Base-by-base conservation (phyloP, 2,329 filamentous ascomycete species). In the Venturia aucupariae region DNA sequence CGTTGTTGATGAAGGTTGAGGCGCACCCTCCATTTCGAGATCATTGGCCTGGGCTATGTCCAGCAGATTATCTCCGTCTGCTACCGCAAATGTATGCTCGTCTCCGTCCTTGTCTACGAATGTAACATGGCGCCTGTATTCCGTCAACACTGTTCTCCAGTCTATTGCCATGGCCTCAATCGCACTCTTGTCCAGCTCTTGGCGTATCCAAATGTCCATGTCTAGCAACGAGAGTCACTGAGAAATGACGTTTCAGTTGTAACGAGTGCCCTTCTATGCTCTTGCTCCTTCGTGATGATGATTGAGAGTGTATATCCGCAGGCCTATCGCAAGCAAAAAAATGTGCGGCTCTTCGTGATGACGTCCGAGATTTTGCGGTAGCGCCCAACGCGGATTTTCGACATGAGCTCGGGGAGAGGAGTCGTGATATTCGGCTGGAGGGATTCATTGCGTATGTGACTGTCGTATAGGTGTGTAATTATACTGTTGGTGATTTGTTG, bases 31-130 rank as follows among this genome's bases (percentile, higher is more conserved):
- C 93, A 99, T 97, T 76, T 99, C 94, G 51, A 99, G 80, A 72
- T 97, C 93, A 76, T 97, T 85, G 57, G 89, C 90, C 75, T 97
- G 93, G 27, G 93, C 94, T 72, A 99, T 93, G 72, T 97, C 93
- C 64, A 99, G 82, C 63, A 99, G 81, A 75, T 99, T 99, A 76
- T 96, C 92, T 61, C 94, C 94, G 70, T 89, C 86, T 17, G 85
- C 81, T 10, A 97, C 93, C 66, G 88, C 86, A 71, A 97, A 85
- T 66, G 88, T 90, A 75, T 90, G 83, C 68, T 86, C 82, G 38
- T 84, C 80, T 61, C 87, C 87, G 24, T 97, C 92, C 77, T 97
- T 97, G 76, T 97, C 92, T 69, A 97, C 84, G 74, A 97, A 97
- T 0, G 92, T 96, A 32, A 99, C 84, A 72, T 90, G 89, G 65